Conservation (phyloP, 1,284 basidiomycete genomes). For the Pseudozyma flocculosa region DNA sequence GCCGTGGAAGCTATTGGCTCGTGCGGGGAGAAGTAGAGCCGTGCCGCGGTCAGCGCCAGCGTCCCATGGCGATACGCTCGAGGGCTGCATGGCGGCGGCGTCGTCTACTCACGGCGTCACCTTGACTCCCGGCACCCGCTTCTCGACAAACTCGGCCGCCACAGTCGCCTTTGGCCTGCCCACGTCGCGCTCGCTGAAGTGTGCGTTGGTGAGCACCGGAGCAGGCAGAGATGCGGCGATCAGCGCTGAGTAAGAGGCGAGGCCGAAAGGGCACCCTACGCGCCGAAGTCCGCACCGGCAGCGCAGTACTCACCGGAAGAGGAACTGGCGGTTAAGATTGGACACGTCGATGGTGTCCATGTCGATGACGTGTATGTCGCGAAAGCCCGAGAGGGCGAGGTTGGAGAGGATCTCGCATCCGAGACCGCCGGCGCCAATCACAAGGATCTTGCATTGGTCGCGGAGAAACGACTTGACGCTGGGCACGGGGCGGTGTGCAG, state of each 20-base stretch:
- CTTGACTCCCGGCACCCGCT: constrained; percentile 84
- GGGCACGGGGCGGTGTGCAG: not conserved
- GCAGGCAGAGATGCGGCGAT: not conserved
- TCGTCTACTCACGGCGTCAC: constrained; percentile 83
- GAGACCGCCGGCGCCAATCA: constrained; percentile 68
- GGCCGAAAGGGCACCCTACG: too few species aligned
- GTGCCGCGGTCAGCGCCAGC: too few species aligned
- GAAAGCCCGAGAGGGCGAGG: constrained; percentile 73
- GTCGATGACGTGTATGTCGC: constrained; percentile 98
- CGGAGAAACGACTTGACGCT: constrained; percentile 82
- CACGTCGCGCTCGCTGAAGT: constrained; percentile 76
- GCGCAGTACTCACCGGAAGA: constrained; percentile 90
- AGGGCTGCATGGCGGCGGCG: too few species aligned
- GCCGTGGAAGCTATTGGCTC: constrained; percentile 91
- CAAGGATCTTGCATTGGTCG: constrained; percentile 83
- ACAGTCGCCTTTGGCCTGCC: constrained; percentile 90
- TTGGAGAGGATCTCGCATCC: constrained; percentile 58
- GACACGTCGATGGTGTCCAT: constrained; percentile 99
- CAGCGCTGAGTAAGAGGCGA: too few species aligned
- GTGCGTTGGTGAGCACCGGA: not conserved
- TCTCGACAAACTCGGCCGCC: constrained; percentile 82
- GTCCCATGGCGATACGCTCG: too few species aligned
- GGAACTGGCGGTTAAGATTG: constrained; percentile 96
- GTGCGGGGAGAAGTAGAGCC: too few species aligned
- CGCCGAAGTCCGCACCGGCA: too few species aligned